These are phyloP conservation scores for Amaranthus cruentus DNA, from an alignment of 148 eudicot species.

Conservation along the genomic window DNA sequence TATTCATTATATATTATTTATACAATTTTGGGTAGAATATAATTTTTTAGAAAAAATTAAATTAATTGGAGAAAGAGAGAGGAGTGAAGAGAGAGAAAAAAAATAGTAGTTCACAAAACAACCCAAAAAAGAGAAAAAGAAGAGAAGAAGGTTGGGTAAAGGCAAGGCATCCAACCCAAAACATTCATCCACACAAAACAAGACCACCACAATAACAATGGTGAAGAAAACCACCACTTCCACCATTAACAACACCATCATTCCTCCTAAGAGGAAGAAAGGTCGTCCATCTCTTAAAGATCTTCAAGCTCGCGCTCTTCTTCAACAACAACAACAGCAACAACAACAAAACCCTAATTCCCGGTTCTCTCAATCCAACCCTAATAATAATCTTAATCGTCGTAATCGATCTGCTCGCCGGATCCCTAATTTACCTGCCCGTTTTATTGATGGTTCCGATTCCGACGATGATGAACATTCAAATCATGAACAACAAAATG, in stretches of 20 bases:
- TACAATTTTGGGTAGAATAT: neutral
- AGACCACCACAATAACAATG: constrained; percentile 6
- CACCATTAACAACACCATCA: constrained; percentile 7
- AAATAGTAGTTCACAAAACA: neutral
- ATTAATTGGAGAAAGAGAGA: neutral
- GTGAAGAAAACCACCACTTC: constrained; percentile 17
- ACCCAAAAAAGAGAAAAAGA: constrained; percentile 18
- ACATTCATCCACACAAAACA: constrained; percentile 2
- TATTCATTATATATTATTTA: too few relatives aligned
- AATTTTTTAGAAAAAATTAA: too few relatives aligned
- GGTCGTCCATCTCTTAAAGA: constrained; percentile 62
- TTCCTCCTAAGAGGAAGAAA: constrained; percentile 41
- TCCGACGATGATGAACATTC: constrained; percentile 10
- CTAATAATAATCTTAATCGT: constrained; percentile 23
- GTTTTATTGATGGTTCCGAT: constrained; percentile 26
- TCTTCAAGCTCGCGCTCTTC: constrained; percentile 38
- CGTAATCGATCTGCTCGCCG: constrained; percentile 31
- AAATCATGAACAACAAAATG: neutral
- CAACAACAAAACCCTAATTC: constrained; percentile 22
- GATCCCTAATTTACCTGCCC: constrained; percentile 16
- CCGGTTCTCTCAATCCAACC: constrained; percentile 44
- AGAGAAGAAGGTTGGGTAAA: neutral
- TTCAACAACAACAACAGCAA: constrained; percentile 18
- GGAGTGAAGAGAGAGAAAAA: neutral
- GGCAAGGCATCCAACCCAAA: neutral